Conservation (phyloP, 106 monocot genomes). For the Narthecium ossifragum region DNA sequence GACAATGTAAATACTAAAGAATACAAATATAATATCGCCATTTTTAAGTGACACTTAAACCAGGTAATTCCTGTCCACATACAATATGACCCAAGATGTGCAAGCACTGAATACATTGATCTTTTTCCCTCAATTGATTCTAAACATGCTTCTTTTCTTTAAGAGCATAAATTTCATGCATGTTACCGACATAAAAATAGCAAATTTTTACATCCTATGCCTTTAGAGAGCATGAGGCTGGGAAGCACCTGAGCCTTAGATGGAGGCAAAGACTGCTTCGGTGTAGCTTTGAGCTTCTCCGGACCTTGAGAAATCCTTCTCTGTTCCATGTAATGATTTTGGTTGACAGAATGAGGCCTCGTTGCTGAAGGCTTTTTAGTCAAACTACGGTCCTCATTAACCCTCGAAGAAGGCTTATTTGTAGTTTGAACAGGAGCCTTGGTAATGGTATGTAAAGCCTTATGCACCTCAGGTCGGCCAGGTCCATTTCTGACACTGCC, state of each 20-base stretch:
- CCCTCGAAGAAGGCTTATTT: slow-evolving; percentile 28
- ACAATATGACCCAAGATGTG: background rate
- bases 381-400: slow-evolving; percentile 10
- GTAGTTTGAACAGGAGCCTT: slow-evolving; percentile 35
- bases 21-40: background rate
- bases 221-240: background rate
- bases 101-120: no score
- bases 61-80: background rate
- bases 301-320: slow-evolving; percentile 13
- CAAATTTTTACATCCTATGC: no score
- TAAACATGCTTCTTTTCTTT: no score
- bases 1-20: background rate
- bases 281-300: slow-evolving; percentile 1
- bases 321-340: slow-evolving; percentile 13
- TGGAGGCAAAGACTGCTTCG: slow-evolving; percentile 23
- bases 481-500: slow-evolving; percentile 22
- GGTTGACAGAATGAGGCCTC: slow-evolving; percentile 18
- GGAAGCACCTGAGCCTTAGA: slow-evolving; percentile 18
- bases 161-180: background rate
- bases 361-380: slow-evolving; percentile 14
- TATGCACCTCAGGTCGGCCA: slow-evolving; percentile 13
- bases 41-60: no score
- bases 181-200: no score
- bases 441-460: slow-evolving; percentile 9
- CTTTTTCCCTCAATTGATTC: background rate